Evolutionary conservation across 495 filamentous ascomycete species (phyloP), one percentile per base, ranked within the genome.

Genomic region (Chaetomium tenue): DNA sequence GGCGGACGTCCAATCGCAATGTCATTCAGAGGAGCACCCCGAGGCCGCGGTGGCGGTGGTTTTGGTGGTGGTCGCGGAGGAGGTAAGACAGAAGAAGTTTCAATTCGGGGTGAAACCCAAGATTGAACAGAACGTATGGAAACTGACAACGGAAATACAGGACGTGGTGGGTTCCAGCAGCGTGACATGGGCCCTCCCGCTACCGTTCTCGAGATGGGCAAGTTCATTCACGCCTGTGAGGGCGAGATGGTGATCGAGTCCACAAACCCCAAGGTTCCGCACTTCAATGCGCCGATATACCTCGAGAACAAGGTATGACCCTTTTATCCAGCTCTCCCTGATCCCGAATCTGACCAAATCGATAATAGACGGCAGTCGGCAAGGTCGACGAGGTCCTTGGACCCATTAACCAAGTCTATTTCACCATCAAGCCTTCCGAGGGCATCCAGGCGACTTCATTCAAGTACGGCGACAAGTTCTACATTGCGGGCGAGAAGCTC

Each of bases 231-330:
- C 79, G 86, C 91, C 44, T 92, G 89, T 78, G 94, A 98, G 77
- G 93, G 94, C 72, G 94, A 98, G 77, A 91, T 98, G 80, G 87
- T 98, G 65, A 96, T 92, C 88, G 86, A 90, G 78, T 93, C 89
- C 60, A 86, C 88, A 76, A 98, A 97, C 81, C 82, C 90, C 61
- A 98, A 97, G 81, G 89, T 98, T 59, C 94, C 94, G 53, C 96
- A 97, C 79, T 98, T 98, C 88, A 98, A 98, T 81, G 94, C 95
- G 46, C 92, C 91, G 58, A 96, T 98, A 72, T 98, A 93, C 82
- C 88, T 98, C 58, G 93, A 98, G 84, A 98, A 98, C 82, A 98
- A 97, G 86, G 90, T 90, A 63, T 50, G 70, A 23, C n/a, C n/a
- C 50, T 37, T 37, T 22, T 25, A 20, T n/a, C n/a, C n/a, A 46